Evolutionary conservation across 345 rosid genomes (phyloP).

Genomic region (Sisymbrium altissimum): DNA sequence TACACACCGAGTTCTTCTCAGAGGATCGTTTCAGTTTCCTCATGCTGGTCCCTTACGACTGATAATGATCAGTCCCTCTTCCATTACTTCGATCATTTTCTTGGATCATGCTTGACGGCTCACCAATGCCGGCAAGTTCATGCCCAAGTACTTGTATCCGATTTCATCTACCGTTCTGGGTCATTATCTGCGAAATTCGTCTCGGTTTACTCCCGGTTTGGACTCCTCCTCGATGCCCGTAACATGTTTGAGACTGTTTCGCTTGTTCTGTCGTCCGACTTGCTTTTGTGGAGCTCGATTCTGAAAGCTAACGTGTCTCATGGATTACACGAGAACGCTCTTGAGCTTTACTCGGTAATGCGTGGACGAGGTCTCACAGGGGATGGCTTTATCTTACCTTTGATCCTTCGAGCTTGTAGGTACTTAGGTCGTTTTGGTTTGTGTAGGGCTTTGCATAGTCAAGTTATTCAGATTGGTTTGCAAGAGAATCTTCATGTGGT

Average conservation of each 20-base stretch:
- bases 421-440: constrained; percentile 25
- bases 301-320: constrained; percentile 47
- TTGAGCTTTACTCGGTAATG: constrained; percentile 51
- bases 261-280: constrained; percentile 32
- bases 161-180: constrained; percentile 31
- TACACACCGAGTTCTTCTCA: constrained; percentile 4
- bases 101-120: constrained; percentile 36
- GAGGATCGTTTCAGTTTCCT: constrained; percentile 4
- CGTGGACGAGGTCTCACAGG: constrained; percentile 43
- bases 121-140: constrained; percentile 45
- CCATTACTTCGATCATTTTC: constrained; percentile 40
- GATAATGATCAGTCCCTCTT: constrained; percentile 23
- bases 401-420: constrained; percentile 52
- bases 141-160: constrained; percentile 38
- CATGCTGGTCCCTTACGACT: constrained; percentile 13
- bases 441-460: constrained; percentile 47
- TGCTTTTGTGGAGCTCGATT: constrained; percentile 56
- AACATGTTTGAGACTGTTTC: constrained; percentile 46
- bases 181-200: constrained; percentile 58
- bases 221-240: constrained; percentile 40
- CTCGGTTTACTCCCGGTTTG: constrained; percentile 48
- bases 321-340: constrained; percentile 38
- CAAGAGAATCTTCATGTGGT: constrained; percentile 43
- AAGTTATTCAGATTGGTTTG: constrained; percentile 49
- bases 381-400: constrained; percentile 60